Evolutionary conservation across 2,329 filamentous ascomycete species (phyloP), one percentile per base, ranked within the genome.

Genomic region (Trichoderma arundinaceum): DNA sequence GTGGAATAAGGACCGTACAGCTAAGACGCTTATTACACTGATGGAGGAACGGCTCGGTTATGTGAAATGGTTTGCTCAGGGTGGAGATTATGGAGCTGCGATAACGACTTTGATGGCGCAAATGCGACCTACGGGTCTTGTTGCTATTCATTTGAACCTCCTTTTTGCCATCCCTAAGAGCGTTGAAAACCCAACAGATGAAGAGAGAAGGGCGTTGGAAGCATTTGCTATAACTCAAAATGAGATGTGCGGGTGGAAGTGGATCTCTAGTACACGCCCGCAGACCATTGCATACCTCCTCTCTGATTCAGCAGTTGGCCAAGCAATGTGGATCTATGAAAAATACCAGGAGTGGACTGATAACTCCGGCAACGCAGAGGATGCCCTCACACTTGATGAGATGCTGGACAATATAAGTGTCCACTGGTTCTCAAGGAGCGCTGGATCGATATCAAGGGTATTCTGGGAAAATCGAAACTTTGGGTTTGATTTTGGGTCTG

Each of bases 351-450:
- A 53, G 10, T 38, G n/a, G 51, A 38, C 33, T 53, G 51, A 38
- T 12, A 17, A 53, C 33, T 13, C 51, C 7, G 51, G 51, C 35
- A 32, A 53, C 38, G 15, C 51, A 39, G 51, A 38, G 38, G 51
- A 53, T 8, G 33, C 51, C 4, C 32, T 53, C 19, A 53, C 32
- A 12, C n/a, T 53, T 12, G 51, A 53, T 22, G 33, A 53, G 13
- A 53, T 53, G 51, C 10, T 53, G 32, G 51, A 53, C 7, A 53
- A 53, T 22, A 53, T 53, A 17, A 38, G 51, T 19, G 51, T 39
- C 8, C 51, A 53, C 19, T 53, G 51, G 51, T 53, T 53, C 13
- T 53, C 51, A 8, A 4, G 51, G n/a, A 22, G 51, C 12, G 51
- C 51, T 53, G 51, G 51, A 1, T 53, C 51, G 1, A 22, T 53